Evolutionary conservation across 768 basidiomycete species (phyloP), one percentile per base, ranked within the genome.

Genomic region (Trametes cingulata): DNA sequence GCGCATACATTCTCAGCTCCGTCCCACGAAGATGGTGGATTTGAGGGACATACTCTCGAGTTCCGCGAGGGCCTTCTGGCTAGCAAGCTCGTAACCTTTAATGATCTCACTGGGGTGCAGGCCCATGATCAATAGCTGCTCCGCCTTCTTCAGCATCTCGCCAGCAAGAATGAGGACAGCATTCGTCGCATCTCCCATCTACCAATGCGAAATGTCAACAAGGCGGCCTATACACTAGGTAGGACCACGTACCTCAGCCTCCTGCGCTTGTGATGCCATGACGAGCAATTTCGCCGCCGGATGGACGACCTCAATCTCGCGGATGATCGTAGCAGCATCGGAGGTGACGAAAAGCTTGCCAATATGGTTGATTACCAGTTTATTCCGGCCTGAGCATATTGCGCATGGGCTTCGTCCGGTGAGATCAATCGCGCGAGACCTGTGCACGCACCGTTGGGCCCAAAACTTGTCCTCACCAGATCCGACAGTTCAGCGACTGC

Each of bases 231-330:
- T 13, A 8, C n/a, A n/a, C 8, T 17, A 29, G 12, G n/a, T 15
- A 36, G 40, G 0, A n/a, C 19, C 17, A 74, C 84, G 62, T 58
- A 93, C 95, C 84, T 98, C 96, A 0, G 87, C 74, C 73, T 98
- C 97, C 73, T 98, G 97, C 13, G 96, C 92, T 70, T 98, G 95
- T 25, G 91, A 93, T 25, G 95, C 93, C 94, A 98, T 97, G 14
- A 98, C 96, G n/a, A 98, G 78, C n/a, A 99, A 80, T 72, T 98
- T 99, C 33, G 95, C 97, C 6, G 96, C 97, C 0, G 97, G 97
- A 74, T 99, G 97, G 15, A 98, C 94, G 57, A 99, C 94, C 72
- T 99, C 97, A 71, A 98, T 87, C 77, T 99, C 97, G 65, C 90
- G 84, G 69, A 99, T 94, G 75, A 99, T 98, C 59, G 96, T 98